Conservation (phyloP, 306 rosid genomes). For the Citrullus amarus region DNA sequence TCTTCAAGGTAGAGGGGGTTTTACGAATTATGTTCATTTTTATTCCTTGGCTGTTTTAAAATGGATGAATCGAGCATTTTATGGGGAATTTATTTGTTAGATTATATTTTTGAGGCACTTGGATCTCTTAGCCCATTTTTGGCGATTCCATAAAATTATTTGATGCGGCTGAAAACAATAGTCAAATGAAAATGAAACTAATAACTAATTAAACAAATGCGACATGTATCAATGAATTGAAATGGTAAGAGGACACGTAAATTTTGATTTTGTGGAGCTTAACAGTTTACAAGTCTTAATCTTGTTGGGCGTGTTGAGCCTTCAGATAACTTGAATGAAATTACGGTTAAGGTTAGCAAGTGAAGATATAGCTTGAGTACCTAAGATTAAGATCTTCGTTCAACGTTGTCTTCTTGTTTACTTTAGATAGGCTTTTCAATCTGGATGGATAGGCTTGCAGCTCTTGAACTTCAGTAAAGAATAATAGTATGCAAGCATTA, state of each 20-base stretch:
- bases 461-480: neutral
- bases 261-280: neutral
- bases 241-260: neutral
- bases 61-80: neutral
- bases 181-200: neutral
- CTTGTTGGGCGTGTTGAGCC: neutral
- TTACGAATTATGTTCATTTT: neutral
- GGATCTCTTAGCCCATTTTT: neutral
- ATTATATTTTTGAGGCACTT: neutral
- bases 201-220: neutral
- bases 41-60: neutral
- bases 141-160: neutral
- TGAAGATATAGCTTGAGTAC: neutral
- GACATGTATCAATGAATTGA: neutral
- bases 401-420: neutral
- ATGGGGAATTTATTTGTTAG: neutral
- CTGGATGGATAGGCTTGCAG: neutral
- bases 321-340: neutral
- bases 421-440: neutral
- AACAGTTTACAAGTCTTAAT: neutral
- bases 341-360: neutral
- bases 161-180: neutral
- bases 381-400: neutral
- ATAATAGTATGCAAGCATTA: neutral
- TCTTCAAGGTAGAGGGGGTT: slow-evolving; percentile 35